Base-by-base conservation (phyloP, 352 stramenopile species). In the Blastocystis sp. region DNA sequence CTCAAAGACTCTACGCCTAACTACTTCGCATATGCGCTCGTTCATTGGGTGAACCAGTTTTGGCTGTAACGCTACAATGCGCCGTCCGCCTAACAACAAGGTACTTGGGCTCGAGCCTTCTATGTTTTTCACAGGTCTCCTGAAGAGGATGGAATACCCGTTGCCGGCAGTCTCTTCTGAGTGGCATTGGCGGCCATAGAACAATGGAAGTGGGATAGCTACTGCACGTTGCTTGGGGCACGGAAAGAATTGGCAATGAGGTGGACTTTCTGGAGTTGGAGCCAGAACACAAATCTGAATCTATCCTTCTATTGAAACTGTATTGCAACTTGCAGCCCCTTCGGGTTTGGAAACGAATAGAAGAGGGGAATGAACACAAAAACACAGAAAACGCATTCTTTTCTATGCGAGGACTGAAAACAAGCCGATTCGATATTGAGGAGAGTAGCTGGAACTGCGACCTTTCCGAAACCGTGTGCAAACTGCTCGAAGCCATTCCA, bases 381-480 rank as follows among this genome's bases (percentile, higher is more conserved):
- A 61, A 43, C 59, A 79, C 38, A 79, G 4, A 10, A 79, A 59
- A 79, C 41, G 62, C 48, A 59, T 23, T 79, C 28, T 81, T 64
- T 45, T 66, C 23, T 40, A 81, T 81, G 48, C 64, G 66, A 41
- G 34, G 7, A 19, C n/a, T 48, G 11, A 48, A 52, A 52, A 45
- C 64, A 48, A 43, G 66, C n/a, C 53, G 71, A 64, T 81, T 81
- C 48, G 71, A 81, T n/a, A 64, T 81, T 9, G 71, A 81, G 48
- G 71, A 81, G 23, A 81, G 53, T 59, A 81, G 71, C 21, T 81
- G 71, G 71, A 81, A 43, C 23, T 65, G 34, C 23, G 71, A 81
- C 7, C 48, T 81, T 10, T 38, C 17, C 21, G 52, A 60, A 19
- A 60, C 48, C 43, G 48, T 81, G 64, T 17, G n/a, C 19, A 38